Evolutionary conservation across 1,139 yeast genomes (phyloP).

Genomic region (Hemisphaericaspora xylofermentans): DNA sequence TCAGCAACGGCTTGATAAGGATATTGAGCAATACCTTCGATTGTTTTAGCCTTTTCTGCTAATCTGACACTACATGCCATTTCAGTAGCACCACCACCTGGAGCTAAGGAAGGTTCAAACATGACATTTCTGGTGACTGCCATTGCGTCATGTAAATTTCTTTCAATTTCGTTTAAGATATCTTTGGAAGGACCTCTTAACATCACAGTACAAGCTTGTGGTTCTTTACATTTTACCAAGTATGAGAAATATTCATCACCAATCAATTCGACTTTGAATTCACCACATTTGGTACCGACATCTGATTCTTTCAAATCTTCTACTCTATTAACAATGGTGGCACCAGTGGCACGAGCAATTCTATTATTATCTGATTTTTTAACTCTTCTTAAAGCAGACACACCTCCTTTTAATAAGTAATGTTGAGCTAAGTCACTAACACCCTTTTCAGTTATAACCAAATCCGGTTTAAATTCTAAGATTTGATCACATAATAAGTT

Average conservation of each 20-base stretch:
- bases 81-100: slow-evolving; percentile 99
- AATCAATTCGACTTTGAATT: slow-evolving; percentile 88
- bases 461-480: slow-evolving; percentile 82
- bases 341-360: slow-evolving; percentile 96
- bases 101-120: slow-evolving; percentile 91
- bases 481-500: slow-evolving; percentile 82
- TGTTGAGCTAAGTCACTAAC: slow-evolving; percentile 98
- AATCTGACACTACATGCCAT: slow-evolving; percentile 94
- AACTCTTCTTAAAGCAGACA: slow-evolving; percentile 90
- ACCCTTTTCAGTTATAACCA: slow-evolving; percentile 97
- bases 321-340: slow-evolving; percentile 91
- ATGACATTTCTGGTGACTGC: slow-evolving; percentile 94
- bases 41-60: slow-evolving; percentile 85
- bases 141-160: slow-evolving; percentile 98
- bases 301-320: slow-evolving; percentile 93
- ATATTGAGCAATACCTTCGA: slow-evolving; percentile 97
- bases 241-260: slow-evolving; percentile 97
- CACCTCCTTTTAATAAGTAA: slow-evolving; percentile 88
- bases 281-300: slow-evolving; percentile 84
- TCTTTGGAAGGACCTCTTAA: slow-evolving; percentile 97
- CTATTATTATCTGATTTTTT: slow-evolving; percentile 95
- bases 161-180: slow-evolving; percentile 88
- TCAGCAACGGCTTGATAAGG: slow-evolving; percentile 99
- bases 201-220: slow-evolving; percentile 90
- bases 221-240: slow-evolving; percentile 75